Conservation (phyloP, 768 basidiomycete genomes). For the Rubroboletus satanas region DNA sequence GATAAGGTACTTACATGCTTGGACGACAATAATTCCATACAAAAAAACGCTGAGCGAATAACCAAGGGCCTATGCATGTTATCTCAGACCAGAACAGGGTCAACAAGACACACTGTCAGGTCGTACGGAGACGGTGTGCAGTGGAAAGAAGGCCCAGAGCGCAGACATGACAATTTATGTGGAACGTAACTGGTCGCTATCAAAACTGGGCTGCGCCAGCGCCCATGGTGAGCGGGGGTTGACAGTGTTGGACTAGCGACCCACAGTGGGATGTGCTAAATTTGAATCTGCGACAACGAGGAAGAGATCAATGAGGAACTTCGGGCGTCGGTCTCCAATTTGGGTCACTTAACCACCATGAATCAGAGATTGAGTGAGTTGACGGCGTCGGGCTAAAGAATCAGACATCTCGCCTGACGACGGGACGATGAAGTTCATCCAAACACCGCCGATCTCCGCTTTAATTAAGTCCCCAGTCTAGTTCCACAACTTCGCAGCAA, state of each 20-base stretch:
- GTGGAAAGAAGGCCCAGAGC: no score
- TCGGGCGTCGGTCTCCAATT: no score
- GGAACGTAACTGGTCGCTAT: not conserved
- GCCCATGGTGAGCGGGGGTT: no score
- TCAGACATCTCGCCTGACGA: no score
- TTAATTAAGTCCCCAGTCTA: not conserved
- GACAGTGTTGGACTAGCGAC: no score
- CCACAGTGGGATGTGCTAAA: not conserved
- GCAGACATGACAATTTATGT: not conserved
- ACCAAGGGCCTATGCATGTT: not conserved
- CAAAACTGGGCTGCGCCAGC: not conserved
- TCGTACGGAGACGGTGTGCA: not conserved
- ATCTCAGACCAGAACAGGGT: not conserved
- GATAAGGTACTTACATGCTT: not conserved
- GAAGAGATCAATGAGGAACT: no score
- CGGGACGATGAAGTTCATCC: no score
- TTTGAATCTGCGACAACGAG: not conserved
- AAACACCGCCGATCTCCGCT: constrained; percentile 11
- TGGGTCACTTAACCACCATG: no score
- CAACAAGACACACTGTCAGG: not conserved
- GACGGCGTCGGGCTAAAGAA: no score
- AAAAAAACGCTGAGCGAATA: not conserved
- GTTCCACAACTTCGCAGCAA: not conserved
- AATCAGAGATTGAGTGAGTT: no score
- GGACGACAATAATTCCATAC: not conserved